Evolutionary conservation across 2,329 filamentous ascomycete genomes (phyloP).

Genomic region (Lachnellula occidentalis): DNA sequence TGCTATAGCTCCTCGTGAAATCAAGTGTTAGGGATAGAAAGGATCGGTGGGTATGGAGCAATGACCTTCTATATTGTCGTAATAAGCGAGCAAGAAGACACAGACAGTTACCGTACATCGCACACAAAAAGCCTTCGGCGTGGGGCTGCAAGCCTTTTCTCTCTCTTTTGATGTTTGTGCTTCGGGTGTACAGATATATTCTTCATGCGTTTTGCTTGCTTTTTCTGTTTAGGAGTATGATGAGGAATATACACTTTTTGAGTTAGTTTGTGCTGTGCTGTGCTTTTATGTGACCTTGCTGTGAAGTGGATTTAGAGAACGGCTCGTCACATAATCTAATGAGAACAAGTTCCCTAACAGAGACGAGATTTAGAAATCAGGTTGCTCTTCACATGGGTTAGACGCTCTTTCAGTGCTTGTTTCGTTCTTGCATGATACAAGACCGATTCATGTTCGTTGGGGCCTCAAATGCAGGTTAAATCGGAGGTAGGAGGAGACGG

Average conservation of each 20-base stretch:
- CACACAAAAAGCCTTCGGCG: not conserved
- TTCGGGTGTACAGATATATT: slow-evolving; percentile 12
- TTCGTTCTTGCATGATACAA: not conserved
- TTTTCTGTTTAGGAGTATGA: not conserved
- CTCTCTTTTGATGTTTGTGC: not conserved
- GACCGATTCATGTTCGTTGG: too few species aligned
- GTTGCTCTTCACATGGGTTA: too few species aligned
- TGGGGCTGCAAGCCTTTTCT: slow-evolving; percentile 5
- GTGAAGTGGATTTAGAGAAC: too few species aligned
- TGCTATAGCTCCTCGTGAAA: slow-evolving; percentile 54
- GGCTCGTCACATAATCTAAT: too few species aligned
- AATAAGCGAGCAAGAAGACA: slow-evolving; percentile 16
- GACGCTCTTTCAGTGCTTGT: too few species aligned
- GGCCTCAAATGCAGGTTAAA: too few species aligned
- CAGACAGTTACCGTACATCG: not conserved
- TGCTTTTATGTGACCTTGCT: not conserved
- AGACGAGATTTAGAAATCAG: too few species aligned
- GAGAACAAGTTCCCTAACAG: too few species aligned
- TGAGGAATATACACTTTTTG: not conserved
- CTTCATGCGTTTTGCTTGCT: not conserved
- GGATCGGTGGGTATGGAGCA: not conserved
- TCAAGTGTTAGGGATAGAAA: not conserved
- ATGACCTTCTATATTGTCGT: slow-evolving; percentile 24
- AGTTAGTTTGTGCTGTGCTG: not conserved
- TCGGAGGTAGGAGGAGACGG: too few species aligned